A percentile compares a stretch with the other conserved stretches of the same genome.
Evolutionary conservation across 2,329 filamentous ascomycete genomes (phyloP).

Genomic region (Penicillium thymicola): DNA sequence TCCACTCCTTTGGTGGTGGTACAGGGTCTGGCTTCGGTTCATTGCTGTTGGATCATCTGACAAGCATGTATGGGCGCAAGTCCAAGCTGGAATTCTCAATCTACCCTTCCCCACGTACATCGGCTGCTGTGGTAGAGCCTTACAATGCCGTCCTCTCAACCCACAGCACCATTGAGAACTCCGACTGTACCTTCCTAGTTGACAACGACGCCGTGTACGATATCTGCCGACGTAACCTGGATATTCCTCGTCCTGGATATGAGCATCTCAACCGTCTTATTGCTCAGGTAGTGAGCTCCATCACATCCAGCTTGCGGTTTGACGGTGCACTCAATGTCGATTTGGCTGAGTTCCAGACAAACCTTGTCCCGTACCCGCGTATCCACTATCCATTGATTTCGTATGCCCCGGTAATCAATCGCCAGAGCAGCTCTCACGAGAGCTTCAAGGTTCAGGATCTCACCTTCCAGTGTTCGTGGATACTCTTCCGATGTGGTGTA

Average conservation of each 20-base stretch:
- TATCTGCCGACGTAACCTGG: constrained; percentile 63
- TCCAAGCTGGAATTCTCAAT: constrained; percentile 66
- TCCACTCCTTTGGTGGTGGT: constrained; percentile 67
- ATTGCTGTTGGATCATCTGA: constrained; percentile 61
- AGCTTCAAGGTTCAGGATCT: constrained; percentile 80
- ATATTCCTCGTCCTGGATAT: constrained; percentile 62
- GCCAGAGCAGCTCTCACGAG: constrained; percentile 76
- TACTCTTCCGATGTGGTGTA: neutral
- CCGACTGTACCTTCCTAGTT: constrained; percentile 66
- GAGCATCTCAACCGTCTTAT: constrained; percentile 66
- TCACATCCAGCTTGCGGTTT: constrained; percentile 63
- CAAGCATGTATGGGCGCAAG: constrained; percentile 65
- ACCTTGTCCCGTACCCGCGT: constrained; percentile 64
- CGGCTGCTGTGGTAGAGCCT: constrained; percentile 65
- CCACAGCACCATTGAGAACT: constrained; percentile 64
- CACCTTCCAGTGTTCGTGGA: constrained; percentile 58
- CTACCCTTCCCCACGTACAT: constrained; percentile 62
- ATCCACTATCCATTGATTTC: constrained; percentile 66
- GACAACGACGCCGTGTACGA: constrained; percentile 68
- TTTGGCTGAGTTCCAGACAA: constrained; percentile 67
- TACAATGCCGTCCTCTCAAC: constrained; percentile 59
- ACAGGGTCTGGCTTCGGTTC: constrained; percentile 66
- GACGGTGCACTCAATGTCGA: constrained; percentile 67
- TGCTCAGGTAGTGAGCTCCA: constrained; percentile 65
- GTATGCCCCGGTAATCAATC: constrained; percentile 63